phyloP scores from a whole-genome alignment of 176 grass and related monocot genomes.

The Tillandsia leiboldiana region DNA sequence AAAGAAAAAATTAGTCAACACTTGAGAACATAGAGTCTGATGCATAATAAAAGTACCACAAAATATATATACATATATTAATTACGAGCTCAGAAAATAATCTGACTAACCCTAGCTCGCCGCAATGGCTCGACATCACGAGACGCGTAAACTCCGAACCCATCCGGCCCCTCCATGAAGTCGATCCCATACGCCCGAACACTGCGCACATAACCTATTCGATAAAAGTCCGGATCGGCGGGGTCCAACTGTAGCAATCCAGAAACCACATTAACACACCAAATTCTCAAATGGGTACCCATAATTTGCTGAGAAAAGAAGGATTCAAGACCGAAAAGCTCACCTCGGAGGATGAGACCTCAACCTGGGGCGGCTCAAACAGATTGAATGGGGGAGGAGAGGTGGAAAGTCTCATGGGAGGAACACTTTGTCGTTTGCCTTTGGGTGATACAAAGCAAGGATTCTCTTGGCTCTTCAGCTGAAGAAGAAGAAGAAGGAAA shows the following conservation, averaged over 20 bases:
- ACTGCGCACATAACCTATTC: slow-evolving; percentile 74
- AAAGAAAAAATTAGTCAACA: no score
- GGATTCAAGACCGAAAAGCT: background rate
- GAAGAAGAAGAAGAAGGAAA: background rate
- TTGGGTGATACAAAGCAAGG: background rate
- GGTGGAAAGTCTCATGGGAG: slow-evolving; percentile 10
- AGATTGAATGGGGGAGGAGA: background rate
- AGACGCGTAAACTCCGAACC: slow-evolving; percentile 78
- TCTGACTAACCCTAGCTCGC: slow-evolving; percentile 60
- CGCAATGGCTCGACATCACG: slow-evolving; percentile 64
- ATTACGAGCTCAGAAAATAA: background rate
- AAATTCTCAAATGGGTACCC: background rate
- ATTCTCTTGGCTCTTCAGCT: slow-evolving; percentile 17
- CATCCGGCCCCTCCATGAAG: slow-evolving; percentile 83
- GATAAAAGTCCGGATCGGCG: slow-evolving; percentile 83
- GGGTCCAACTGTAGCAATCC: slow-evolving; percentile 49
- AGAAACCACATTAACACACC: background rate
- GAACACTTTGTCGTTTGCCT: slow-evolving; percentile 1
- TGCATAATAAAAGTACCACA: background rate
- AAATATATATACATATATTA: background rate
- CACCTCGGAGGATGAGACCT: slow-evolving; percentile 8
- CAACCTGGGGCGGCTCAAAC: slow-evolving; percentile 3
- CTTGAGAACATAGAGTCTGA: no score
- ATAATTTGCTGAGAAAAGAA: background rate
- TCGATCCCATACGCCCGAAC: slow-evolving; percentile 78